Conservation (phyloP, 2,329 filamentous ascomycete genomes). For the Seiridium cupressi region DNA sequence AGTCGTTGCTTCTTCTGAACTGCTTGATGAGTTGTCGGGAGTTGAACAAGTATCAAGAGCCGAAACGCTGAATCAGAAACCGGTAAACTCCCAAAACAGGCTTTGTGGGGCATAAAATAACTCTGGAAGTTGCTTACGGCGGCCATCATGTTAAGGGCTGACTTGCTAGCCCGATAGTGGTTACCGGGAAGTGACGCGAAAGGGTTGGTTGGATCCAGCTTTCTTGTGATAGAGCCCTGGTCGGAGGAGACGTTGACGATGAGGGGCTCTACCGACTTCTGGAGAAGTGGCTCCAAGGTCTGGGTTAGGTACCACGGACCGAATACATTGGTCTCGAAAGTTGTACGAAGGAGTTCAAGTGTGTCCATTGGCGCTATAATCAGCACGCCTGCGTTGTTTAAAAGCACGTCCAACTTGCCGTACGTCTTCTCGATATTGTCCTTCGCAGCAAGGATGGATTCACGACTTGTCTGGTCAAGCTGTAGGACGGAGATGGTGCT, state of each 20-base stretch:
- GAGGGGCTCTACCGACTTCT: slow-evolving; percentile 24
- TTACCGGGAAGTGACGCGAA: slow-evolving; percentile 27
- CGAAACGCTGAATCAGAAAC: no score
- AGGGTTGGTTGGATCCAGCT: slow-evolving; percentile 23
- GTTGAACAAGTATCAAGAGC: no score
- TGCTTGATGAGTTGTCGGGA: no score
- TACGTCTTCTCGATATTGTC: slow-evolving; percentile 16
- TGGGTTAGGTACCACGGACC: slow-evolving; percentile 27
- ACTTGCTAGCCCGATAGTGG: slow-evolving; percentile 38
- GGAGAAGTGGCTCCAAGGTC: slow-evolving; percentile 26
- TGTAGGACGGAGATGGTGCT: slow-evolving; percentile 52
- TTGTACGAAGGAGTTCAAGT: slow-evolving; percentile 33
- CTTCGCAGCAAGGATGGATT: slow-evolving; percentile 24
- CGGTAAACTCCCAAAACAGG: no score
- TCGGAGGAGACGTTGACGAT: slow-evolving; percentile 36
- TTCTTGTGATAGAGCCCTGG: slow-evolving; percentile 30
- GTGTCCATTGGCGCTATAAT: slow-evolving; percentile 14
- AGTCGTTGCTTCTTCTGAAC: not conserved
- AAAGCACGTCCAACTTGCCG: slow-evolving; percentile 31
- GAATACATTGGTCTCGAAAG: slow-evolving; percentile 37
- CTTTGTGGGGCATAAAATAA: no score
- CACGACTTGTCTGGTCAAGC: slow-evolving; percentile 16
- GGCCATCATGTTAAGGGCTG: slow-evolving; percentile 36
- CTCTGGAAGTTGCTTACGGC: no score
- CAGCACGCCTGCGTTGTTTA: slow-evolving; percentile 33